A percentile compares a stretch with the other conserved stretches of the same genome.
Evolutionary conservation across 2,329 filamentous ascomycete genomes (phyloP).

Genomic region (Bimuria novae-zelandiae): DNA sequence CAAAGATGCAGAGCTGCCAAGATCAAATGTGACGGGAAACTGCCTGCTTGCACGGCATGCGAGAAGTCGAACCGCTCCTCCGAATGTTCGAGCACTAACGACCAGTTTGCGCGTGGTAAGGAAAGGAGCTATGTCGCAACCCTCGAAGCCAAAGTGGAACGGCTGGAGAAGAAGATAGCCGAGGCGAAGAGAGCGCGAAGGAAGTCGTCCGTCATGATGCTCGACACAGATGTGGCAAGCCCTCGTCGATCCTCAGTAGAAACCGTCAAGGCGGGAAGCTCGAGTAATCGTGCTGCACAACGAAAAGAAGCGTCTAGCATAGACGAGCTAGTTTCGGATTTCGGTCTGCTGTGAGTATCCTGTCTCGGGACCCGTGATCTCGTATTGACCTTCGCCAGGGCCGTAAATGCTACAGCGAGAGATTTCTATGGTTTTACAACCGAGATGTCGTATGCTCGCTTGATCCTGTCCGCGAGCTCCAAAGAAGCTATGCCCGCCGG

Average conservation of each 20-base stretch:
- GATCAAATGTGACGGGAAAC: conserved; percentile 96
- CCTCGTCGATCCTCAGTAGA: conserved; percentile 55
- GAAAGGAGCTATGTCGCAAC: conserved; percentile 96
- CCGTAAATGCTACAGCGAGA: conserved; percentile 90
- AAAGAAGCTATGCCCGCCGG: conserved; percentile 72
- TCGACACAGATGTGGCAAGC: conserved; percentile 60
- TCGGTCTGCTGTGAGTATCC: conserved; percentile 78
- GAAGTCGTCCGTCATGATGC: conserved; percentile 69
- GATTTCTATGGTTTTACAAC: conserved; percentile 89
- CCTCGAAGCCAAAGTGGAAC: conserved; percentile 88
- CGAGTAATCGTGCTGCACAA: conserved; percentile 50
- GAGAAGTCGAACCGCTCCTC: conserved; percentile 85
- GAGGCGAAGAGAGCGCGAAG: conserved; percentile 69
- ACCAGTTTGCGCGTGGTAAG: conserved; percentile 94
- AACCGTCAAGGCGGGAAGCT: conserved; percentile 37
- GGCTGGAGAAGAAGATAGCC: conserved; percentile 75
- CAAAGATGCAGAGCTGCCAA: conserved; percentile 87
- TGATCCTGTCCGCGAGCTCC: conserved; percentile 81
- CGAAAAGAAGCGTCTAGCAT: conserved; percentile 80
- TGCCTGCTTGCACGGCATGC: conserved; percentile 93
- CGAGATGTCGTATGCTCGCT: conserved; percentile 88
- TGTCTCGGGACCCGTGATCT: background rate
- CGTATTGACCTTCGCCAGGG: conserved; percentile 55
- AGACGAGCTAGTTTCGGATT: conserved; percentile 89
- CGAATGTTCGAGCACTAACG: conserved; percentile 92